Evolutionary conservation across 2,329 filamentous ascomycete genomes (phyloP).

Genomic region (Sclerotinia sclerotiorum): DNA sequence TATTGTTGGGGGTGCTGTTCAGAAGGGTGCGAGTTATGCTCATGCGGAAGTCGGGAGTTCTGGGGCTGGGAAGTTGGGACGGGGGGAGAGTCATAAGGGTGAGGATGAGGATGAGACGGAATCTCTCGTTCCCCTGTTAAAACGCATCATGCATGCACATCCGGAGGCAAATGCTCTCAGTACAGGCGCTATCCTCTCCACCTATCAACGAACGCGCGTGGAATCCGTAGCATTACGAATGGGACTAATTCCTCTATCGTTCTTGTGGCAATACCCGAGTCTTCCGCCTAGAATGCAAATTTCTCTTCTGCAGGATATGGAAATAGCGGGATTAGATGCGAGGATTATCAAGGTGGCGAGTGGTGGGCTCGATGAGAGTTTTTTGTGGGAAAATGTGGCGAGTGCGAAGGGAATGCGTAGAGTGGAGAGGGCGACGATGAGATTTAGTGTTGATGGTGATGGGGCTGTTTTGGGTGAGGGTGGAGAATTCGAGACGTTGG

Average conservation of each 20-base stretch:
- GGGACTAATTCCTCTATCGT: slow-evolving; percentile 79
- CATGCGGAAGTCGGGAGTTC: slow-evolving; percentile 27
- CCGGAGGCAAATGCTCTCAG: slow-evolving; percentile 83
- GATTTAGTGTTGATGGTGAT: slow-evolving; percentile 64
- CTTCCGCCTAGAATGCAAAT: slow-evolving; percentile 54
- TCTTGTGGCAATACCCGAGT: slow-evolving; percentile 86
- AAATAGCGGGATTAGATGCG: slow-evolving; percentile 73
- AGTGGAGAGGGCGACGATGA: slow-evolving; percentile 55
- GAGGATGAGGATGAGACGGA: slow-evolving; percentile 88
- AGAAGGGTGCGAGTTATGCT: slow-evolving; percentile 70
- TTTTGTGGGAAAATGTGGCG: slow-evolving; percentile 80
- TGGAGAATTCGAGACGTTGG: slow-evolving; percentile 93
- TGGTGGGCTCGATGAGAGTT: slow-evolving; percentile 76
- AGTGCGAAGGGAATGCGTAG: slow-evolving; percentile 50
- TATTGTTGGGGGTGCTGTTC: slow-evolving; percentile 70
- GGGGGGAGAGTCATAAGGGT: slow-evolving; percentile 20
- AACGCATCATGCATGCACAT: slow-evolving; percentile 62
- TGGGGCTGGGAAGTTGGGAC: slow-evolving; percentile 25
- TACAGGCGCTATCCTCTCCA: slow-evolving; percentile 89
- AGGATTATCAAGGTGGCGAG: slow-evolving; percentile 93
- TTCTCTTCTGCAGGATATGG: slow-evolving; percentile 79
- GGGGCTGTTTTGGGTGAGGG: slow-evolving; percentile 86
- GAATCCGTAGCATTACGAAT: slow-evolving; percentile 86
- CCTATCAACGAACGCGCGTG: slow-evolving; percentile 93
- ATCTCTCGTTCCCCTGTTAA: slow-evolving; percentile 75